Conservation (phyloP, 805 yeast genomes). For the Candida odintsovae region DNA sequence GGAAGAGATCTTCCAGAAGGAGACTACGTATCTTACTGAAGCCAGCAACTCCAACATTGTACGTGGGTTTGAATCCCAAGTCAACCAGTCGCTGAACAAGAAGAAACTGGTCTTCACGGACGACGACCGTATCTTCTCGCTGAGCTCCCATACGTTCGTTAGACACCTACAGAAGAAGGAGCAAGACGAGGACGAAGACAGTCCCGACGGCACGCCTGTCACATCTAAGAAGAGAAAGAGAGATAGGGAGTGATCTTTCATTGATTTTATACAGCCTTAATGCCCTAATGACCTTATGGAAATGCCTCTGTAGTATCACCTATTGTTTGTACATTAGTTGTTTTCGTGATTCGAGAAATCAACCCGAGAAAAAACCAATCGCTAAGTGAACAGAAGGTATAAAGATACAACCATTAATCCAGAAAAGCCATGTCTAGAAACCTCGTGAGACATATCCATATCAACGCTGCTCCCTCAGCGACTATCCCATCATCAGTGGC, state of each 20-base stretch:
- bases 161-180: conserved; percentile 51
- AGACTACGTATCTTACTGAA: conserved; percentile 70
- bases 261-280: too few relatives aligned
- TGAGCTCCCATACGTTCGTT: conserved; percentile 66
- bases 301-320: neutral
- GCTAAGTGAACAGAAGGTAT: too few relatives aligned
- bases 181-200: conserved; percentile 26
- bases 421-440: neutral
- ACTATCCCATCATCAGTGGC: neutral
- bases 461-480: conserved; percentile 1
- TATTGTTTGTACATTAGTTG: too few relatives aligned
- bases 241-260: neutral
- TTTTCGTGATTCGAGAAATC: neutral
- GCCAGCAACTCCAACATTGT: conserved; percentile 71
- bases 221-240: neutral
- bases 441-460: conserved; percentile 2
- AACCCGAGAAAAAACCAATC: too few relatives aligned
- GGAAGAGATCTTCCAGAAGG: conserved; percentile 74
- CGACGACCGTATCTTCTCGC: conserved; percentile 75
- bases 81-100: conserved; percentile 27
- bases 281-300: neutral
- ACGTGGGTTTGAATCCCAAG: conserved; percentile 72
- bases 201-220: conserved; percentile 19
- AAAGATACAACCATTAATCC: too few relatives aligned
- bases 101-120: conserved; percentile 53